Evolutionary conservation across 768 basidiomycete species (phyloP).

Genomic region (Psilocybe sp.): DNA sequence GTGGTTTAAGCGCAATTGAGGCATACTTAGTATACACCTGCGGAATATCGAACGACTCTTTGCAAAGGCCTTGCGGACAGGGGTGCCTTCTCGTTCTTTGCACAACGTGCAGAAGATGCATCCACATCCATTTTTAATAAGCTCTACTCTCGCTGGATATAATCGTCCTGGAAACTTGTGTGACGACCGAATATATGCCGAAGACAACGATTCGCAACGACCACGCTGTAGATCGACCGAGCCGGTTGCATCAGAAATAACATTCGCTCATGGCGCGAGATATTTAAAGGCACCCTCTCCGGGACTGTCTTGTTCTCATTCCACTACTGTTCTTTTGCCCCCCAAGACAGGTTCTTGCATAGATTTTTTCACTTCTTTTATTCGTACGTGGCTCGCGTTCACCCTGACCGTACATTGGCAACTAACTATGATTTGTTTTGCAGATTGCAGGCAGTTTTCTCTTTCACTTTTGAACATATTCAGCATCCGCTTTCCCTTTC

Average conservation of each 20-base stretch:
- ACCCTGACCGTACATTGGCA: neutral
- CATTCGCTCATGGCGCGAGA: constrained; percentile 1
- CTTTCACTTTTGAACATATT: constrained; percentile 14
- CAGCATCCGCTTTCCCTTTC: constrained; percentile 11
- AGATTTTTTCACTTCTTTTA: constrained; percentile 19
- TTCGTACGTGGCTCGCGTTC: constrained; percentile 20
- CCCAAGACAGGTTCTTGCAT: constrained; percentile 57
- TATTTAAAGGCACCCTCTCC: constrained; percentile 5
- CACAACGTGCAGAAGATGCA: too few species aligned
- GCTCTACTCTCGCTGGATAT: constrained; percentile 6
- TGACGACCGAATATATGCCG: neutral
- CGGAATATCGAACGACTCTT: too few species aligned
- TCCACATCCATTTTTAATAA: neutral
- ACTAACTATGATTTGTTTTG: neutral
- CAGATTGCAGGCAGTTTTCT: constrained; percentile 29
- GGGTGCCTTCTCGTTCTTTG: too few species aligned
- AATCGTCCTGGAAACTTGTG: constrained; percentile 17
- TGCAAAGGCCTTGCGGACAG: too few species aligned
- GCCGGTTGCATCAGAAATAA: constrained; percentile 2
- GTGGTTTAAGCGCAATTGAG: too few species aligned
- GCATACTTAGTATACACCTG: too few species aligned
- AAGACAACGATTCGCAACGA: neutral
- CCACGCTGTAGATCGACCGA: neutral
- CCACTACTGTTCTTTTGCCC: constrained; percentile 33
- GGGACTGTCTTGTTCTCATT: constrained; percentile 17